Conservation (phyloP, 2,329 filamentous ascomycete species). For the Talaromyces sp. region DNA sequence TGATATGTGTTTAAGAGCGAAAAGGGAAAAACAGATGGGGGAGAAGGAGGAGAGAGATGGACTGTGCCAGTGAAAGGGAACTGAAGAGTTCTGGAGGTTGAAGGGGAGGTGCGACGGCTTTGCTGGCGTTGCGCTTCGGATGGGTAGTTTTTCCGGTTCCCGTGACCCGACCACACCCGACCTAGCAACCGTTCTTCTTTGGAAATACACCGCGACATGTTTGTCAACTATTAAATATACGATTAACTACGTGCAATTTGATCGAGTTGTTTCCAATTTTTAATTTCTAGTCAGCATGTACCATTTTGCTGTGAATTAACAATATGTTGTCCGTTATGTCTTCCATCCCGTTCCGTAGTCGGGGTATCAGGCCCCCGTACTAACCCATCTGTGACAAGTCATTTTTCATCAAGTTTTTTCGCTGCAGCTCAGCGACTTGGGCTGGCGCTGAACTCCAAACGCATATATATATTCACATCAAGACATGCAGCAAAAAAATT, state of each 20-base stretch:
- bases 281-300: background rate
- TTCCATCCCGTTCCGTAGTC: slow-evolving; percentile 1
- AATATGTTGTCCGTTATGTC: background rate
- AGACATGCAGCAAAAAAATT: too few species aligned
- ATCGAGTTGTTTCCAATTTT: too few species aligned
- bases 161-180: slow-evolving; percentile 19
- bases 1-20: slow-evolving; percentile 47
- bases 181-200: background rate
- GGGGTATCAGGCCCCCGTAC: slow-evolving; percentile 3
- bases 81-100: slow-evolving; percentile 18
- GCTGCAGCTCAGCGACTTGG: background rate
- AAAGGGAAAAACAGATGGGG: slow-evolving; percentile 28
- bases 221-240: background rate
- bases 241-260: background rate
- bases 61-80: slow-evolving; percentile 17
- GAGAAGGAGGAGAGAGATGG: slow-evolving; percentile 24
- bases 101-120: slow-evolving; percentile 12
- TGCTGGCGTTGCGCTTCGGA: slow-evolving; percentile 8
- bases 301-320: background rate
- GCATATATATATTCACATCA: background rate
- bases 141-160: slow-evolving; percentile 8
- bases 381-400: slow-evolving; percentile 5
- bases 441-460: background rate
- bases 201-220: background rate
- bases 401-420: slow-evolving; percentile 1